Evolutionary conservation across 345 rosid species (phyloP).

Genomic region (Excoecaria cochinchinensis): DNA sequence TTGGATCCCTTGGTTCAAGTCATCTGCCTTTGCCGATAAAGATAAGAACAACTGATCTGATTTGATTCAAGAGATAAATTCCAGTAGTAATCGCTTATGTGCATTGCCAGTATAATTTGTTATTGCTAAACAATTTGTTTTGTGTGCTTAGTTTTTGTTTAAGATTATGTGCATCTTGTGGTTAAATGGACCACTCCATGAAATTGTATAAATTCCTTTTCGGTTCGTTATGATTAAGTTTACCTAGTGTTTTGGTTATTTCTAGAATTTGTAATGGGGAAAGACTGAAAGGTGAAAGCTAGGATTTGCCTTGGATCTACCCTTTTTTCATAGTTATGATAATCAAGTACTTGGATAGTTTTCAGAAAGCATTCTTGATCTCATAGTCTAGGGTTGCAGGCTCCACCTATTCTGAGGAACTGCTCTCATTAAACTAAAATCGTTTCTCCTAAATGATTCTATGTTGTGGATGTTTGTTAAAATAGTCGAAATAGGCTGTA

Average conservation of each 20-base stretch:
- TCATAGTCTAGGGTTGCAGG: neutral
- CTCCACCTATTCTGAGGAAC: too few species aligned
- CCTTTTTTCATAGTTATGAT: neutral
- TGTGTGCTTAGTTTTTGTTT: neutral
- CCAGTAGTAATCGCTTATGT: neutral
- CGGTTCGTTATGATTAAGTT: neutral
- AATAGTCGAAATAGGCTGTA: neutral
- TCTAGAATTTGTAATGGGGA: neutral
- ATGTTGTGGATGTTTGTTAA: too few species aligned
- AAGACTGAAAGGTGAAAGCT: neutral
- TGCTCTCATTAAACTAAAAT: too few species aligned
- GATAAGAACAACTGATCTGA: slow-evolving; percentile 20
- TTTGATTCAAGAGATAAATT: neutral
- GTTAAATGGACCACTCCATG: slow-evolving; percentile 4
- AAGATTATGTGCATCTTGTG: slow-evolving; percentile 1
- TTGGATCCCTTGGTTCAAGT: slow-evolving; percentile 92
- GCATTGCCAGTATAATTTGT: slow-evolving; percentile 6
- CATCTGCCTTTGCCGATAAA: slow-evolving; percentile 25
- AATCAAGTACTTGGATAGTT: neutral
- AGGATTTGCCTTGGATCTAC: slow-evolving; percentile 7
- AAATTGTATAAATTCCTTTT: slow-evolving; percentile 4
- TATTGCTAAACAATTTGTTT: slow-evolving; percentile 6
- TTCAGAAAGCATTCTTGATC: neutral
- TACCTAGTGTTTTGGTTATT: neutral
- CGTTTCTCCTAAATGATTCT: too few species aligned